Evolutionary conservation across 768 basidiomycete species (phyloP).

Genomic region (Boletus vinaceobasis): DNA sequence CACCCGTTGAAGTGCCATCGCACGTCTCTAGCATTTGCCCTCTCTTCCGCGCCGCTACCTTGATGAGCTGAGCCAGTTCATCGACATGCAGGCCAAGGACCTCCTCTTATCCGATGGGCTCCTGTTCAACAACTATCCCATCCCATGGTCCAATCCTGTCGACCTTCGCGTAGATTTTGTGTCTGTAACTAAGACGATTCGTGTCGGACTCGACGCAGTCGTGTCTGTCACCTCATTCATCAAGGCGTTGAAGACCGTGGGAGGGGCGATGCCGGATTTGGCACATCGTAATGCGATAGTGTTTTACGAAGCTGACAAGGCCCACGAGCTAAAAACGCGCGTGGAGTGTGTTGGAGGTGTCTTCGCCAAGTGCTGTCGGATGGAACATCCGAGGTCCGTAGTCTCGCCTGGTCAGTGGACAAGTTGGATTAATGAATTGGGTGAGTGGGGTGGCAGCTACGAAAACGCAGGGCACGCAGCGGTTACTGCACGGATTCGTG

Average conservation of each 20-base stretch:
- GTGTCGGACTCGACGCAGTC: conserved; percentile 21
- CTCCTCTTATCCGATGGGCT: conserved; percentile 44
- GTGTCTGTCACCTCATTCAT: conserved; percentile 22
- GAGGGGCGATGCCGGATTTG: conserved; percentile 19
- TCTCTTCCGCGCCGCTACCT: conserved; percentile 39
- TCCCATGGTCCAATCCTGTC: conserved; percentile 22
- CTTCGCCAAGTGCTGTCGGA: conserved; percentile 41
- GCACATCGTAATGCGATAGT: conserved; percentile 54
- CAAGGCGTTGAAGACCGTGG: conserved; percentile 17
- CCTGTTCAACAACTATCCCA: conserved; percentile 36
- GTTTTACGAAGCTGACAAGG: conserved; percentile 56
- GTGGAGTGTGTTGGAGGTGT: conserved; percentile 64
- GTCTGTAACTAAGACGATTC: conserved; percentile 34
- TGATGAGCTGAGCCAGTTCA: conserved; percentile 35
- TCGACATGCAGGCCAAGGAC: conserved; percentile 40
- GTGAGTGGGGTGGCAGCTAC: conserved; percentile 20
- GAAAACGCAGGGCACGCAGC: conserved; percentile 9
- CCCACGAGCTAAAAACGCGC: conserved; percentile 51
- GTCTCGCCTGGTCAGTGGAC: background rate
- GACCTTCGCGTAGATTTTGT: conserved; percentile 16
- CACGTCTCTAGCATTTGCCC: conserved; percentile 47
- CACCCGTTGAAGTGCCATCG: conserved; percentile 47
- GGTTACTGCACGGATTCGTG: background rate
- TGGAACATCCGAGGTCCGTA: background rate
- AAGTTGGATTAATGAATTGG: conserved; percentile 21